These are phyloP conservation scores for Balansia obtecta DNA, from an alignment of 2,329 filamentous ascomycete genomes.

Conservation along the genomic window DNA sequence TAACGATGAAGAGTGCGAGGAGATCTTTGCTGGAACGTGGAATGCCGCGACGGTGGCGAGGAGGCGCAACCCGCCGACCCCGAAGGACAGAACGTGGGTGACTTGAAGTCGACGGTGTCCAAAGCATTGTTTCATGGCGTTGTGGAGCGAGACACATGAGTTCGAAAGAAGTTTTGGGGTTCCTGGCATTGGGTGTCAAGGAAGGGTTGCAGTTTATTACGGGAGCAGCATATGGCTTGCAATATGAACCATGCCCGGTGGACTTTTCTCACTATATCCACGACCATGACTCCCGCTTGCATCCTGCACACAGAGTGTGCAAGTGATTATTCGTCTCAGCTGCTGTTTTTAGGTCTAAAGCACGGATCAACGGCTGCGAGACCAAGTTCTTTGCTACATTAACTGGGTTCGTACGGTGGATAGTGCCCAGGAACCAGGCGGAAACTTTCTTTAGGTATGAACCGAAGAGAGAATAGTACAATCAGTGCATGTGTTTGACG, in stretches of 20 bases:
- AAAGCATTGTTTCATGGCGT: neutral
- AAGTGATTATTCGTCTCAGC: neutral
- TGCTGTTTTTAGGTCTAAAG: neutral
- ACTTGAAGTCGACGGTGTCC: neutral
- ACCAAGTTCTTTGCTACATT: neutral
- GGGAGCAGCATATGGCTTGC: neutral
- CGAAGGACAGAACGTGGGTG: slow-evolving; percentile 9
- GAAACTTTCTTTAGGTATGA: neutral
- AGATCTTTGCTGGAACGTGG: slow-evolving; percentile 51
- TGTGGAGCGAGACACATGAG: neutral
- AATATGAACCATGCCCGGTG: neutral
- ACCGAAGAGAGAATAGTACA: neutral
- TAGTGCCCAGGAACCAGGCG: neutral
- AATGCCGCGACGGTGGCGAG: slow-evolving; percentile 38
- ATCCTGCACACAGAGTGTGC: too few species aligned
- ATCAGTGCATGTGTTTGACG: neutral
- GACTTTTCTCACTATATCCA: neutral
- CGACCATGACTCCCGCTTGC: too few species aligned
- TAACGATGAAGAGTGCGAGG: slow-evolving; percentile 55
- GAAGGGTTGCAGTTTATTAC: neutral
- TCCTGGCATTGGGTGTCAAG: neutral
- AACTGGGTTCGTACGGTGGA: neutral
- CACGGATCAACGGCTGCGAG: neutral
- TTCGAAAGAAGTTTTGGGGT: neutral
- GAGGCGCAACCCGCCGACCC: slow-evolving; percentile 28